Base-by-base conservation (phyloP, 2,329 filamentous ascomycete genomes). In the Monilinia aucupariae region DNA sequence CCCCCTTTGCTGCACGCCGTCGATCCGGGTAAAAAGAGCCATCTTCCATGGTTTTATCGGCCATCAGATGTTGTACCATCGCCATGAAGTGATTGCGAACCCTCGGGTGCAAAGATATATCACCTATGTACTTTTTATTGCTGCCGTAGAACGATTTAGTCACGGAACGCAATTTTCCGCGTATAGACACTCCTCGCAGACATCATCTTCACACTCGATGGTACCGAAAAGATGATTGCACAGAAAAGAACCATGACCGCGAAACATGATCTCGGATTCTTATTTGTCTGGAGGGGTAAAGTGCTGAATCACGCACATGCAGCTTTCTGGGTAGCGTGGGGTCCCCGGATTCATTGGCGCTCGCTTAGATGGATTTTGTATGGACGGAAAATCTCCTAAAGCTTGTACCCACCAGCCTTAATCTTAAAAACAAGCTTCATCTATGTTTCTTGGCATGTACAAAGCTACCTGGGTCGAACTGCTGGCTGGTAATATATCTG, bases 381-480 rank as follows among this genome's bases (percentile, higher is more conserved):
- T 61, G 49, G 59, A 61, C 39, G 49, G 59, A 61, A 61, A 34
- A 61, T 54, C 39, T 61, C 39, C 37, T 45, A 45, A 8, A 43
- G 20, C 32, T 12, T 7, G 7, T 15, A 22, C 8, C 59, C 49
- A 54, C 48, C 37, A 45, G 32, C 20, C 53, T 32, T 5, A n/a
- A 47, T 37, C 45, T 25, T n/a, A n/a, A 20, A 47, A 45, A 61
- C 17, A 54, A 41, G 41, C 22, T 55, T 62, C 51, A 48, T 49
- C 41, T 49, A 49, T 53, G n/a, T 39, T 15, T 22, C 49, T 61
- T 55, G 59, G 59, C 59, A 37, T 54, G n/a, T 48, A 55, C 39
- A 48, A 47, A 61, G 30, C 5, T 62, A 55, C 51, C 25, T 56
- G 5, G 7, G 10, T n/a, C 13, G 10, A 17, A 17, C 41, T 20